Conservation (phyloP, 257 asterid genomes). For the Solanum arcanum region DNA sequence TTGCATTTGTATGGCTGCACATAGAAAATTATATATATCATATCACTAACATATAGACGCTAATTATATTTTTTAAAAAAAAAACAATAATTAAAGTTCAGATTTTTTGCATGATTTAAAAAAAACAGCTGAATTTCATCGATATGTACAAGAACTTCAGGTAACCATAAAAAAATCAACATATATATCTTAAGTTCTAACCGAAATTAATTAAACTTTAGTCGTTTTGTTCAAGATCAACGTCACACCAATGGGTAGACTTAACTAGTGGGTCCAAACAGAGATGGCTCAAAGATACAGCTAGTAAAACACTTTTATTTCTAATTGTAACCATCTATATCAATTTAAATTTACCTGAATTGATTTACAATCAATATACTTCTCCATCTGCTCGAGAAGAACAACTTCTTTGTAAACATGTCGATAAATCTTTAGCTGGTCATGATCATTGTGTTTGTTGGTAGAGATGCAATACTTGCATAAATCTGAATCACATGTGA, state of each 20-base stretch:
- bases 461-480: constrained; percentile 21
- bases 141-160: not conserved
- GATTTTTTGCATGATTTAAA: not conserved
- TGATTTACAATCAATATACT: constrained; percentile 7
- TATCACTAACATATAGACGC: too few species aligned
- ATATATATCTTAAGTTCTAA: not conserved
- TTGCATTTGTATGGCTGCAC: too few species aligned
- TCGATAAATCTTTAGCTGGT: constrained; percentile 8
- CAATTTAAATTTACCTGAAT: constrained; percentile 7
- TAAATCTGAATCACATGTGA: constrained; percentile 12
- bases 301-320: not conserved
- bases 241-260: not conserved
- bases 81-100: not conserved
- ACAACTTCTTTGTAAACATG: constrained; percentile 20
- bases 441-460: constrained; percentile 13
- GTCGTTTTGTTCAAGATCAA: not conserved
- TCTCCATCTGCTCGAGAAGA: constrained; percentile 6
- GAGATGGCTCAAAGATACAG: not conserved
- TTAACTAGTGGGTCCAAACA: not conserved
- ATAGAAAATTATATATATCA: too few species aligned
- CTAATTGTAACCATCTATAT: not conserved
- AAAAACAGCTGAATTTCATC: not conserved
- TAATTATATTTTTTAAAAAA: too few species aligned
- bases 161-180: not conserved
- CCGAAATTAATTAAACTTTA: not conserved